Evolutionary conservation across 1,284 basidiomycete species (phyloP), one percentile per base, ranked within the genome.

Genomic region (Rugosomyces carneus): DNA sequence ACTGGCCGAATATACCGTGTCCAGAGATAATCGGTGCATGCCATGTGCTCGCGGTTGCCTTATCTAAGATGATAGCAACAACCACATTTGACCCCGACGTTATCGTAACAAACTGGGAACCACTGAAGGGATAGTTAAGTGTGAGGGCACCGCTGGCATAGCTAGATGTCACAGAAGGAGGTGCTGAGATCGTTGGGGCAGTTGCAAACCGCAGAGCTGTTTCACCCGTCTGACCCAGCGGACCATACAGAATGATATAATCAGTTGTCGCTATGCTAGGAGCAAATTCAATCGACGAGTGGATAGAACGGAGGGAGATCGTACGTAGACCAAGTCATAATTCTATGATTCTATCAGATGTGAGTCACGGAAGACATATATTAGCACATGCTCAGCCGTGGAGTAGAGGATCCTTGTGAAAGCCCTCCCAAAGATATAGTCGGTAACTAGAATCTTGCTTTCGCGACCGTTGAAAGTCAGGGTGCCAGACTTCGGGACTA

Each of bases 391-490:
- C 64, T 73, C 70, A 0, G 74, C 68, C 15, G 77, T 75, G 1
- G 72, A 72, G 55, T 75, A 75, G 13, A 74, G 47, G 2, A 75
- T 61, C 6, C 51, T 64, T 1, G 64, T 65, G 5, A 53, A 44
- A 19, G 57, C 59, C 39, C 36, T 42, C 4, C 75, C 73, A 49
- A 76, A 75, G 3, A 64, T 57, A 53, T 73, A 75, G 56, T 77
- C 72, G 0, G 70, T 73, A 11, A 73, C 69, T 13, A 77, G 45
- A 39, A 77, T 69, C 55, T 75, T 77, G 54, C 66, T 71, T 16
- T 75, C 72, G 10, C 72, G 62, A 13, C 74, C 73, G 48, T 71
- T 61, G 43, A 76, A 60, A n/a, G 69, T 71, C 15, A 77, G 57
- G 5, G 29, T 48, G 23, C 68, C 67, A 5, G 52, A 57, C 37